These are phyloP conservation scores for Inga leiocalycina DNA, from an alignment of 306 rosid genomes.

Conservation along the genomic window DNA sequence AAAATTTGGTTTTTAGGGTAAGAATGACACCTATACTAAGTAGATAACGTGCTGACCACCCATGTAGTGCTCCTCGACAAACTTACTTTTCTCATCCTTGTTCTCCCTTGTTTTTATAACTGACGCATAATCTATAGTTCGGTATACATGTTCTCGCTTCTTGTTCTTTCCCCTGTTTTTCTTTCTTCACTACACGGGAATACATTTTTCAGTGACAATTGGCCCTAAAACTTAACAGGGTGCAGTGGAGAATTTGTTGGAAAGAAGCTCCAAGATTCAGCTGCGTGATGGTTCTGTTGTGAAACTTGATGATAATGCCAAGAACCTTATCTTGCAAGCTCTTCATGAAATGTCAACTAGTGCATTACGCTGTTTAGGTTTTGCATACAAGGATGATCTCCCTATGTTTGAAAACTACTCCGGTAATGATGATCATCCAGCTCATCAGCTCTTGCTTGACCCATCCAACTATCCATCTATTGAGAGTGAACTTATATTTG, in stretches of 20 bases:
- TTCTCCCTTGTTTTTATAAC: background rate
- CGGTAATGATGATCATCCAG: slow-evolving; percentile 87
- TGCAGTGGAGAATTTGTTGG: slow-evolving; percentile 82
- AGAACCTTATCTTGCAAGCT: slow-evolving; percentile 54
- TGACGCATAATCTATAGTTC: background rate
- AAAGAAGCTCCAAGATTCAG: slow-evolving; percentile 77
- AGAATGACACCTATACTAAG: background rate
- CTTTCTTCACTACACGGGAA: slow-evolving; percentile 3
- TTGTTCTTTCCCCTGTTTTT: background rate
- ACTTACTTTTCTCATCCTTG: background rate
- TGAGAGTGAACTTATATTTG: slow-evolving; percentile 82
- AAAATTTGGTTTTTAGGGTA: background rate
- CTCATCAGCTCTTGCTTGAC: slow-evolving; percentile 82
- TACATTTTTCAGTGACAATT: slow-evolving; percentile 27
- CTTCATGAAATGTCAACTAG: slow-evolving; percentile 89
- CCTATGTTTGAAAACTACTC: slow-evolving; percentile 51
- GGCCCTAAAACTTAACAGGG: slow-evolving; percentile 60
- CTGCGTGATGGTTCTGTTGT: slow-evolving; percentile 72
- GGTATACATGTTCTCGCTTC: background rate
- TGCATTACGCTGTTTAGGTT: slow-evolving; percentile 91
- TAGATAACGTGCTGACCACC: background rate
- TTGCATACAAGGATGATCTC: slow-evolving; percentile 86
- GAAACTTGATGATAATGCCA: slow-evolving; percentile 60
- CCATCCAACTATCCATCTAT: slow-evolving; percentile 81
- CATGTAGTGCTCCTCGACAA: background rate